A percentile compares a stretch with the other conserved stretches of the same genome.
Evolutionary conservation across 179 eudicot genomes (phyloP).

Genomic region (Beta lomatogona): DNA sequence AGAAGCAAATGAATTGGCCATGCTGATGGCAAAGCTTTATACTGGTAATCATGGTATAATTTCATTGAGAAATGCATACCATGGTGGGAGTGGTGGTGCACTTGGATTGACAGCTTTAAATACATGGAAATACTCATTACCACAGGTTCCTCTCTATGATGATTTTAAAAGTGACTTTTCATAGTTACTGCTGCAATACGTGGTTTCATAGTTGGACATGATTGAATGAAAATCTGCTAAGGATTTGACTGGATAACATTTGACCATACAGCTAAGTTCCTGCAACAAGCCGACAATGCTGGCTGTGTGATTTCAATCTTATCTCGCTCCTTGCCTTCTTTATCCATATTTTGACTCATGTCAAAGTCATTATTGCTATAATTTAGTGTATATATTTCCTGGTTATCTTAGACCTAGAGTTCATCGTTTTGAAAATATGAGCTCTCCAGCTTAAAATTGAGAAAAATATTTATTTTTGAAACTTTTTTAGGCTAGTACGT

Average conservation of each 20-base stretch:
- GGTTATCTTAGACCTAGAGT: not conserved
- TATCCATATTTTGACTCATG: not conserved
- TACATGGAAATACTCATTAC: slow-evolving; percentile 97
- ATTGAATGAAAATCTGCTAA: not conserved
- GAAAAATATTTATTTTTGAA: not conserved
- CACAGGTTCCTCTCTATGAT: slow-evolving; percentile 57
- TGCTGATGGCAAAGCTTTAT: too few species aligned
- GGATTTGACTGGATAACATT: not conserved
- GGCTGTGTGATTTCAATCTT: not conserved
- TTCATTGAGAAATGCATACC: too few species aligned
- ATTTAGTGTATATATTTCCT: not conserved
- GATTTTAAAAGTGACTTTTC: not conserved
- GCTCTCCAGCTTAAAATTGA: not conserved
- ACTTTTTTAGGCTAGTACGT: too few species aligned
- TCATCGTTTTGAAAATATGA: not conserved
- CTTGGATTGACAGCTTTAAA: slow-evolving; percentile 90
- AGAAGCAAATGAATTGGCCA: too few species aligned
- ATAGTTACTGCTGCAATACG: not conserved
- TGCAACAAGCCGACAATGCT: too few species aligned
- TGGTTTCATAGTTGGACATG: slow-evolving; percentile 1
- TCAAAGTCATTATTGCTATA: not conserved
- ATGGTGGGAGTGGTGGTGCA: slow-evolving; percentile 53
- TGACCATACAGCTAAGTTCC: not conserved
- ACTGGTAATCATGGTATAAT: too few species aligned
- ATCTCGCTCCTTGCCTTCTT: not conserved